A percentile compares a stretch with the other conserved stretches of the same genome.
phyloP scores from a whole-genome alignment of 1,284 basidiomycete genomes.

The Coniferiporia weirii region DNA sequence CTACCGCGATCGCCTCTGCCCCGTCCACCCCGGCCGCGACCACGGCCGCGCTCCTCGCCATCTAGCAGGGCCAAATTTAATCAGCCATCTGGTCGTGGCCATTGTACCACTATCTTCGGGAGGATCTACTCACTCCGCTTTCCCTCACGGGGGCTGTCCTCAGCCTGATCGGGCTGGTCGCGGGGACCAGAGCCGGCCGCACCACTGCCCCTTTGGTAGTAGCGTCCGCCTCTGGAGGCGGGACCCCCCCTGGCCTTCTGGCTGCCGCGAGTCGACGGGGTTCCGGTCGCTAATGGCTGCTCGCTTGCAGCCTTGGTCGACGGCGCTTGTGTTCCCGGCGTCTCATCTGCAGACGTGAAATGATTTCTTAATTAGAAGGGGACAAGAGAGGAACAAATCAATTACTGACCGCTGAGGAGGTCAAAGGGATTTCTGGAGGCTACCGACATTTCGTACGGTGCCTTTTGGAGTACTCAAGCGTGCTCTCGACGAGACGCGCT shows the following conservation, averaged over 20 bases:
- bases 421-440: conserved; percentile 79
- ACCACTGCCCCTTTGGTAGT: conserved; percentile 64
- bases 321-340: conserved; percentile 39
- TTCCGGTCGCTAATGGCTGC: not conserved
- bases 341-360: conserved; percentile 35
- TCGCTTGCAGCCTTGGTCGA: conserved; percentile 26
- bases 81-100: not conserved
- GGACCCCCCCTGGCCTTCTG: conserved; percentile 54
- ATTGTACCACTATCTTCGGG: not conserved
- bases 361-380: conserved; percentile 17
- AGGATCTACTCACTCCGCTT: conserved; percentile 12
- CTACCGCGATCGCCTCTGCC: conserved; percentile 25
- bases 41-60: conserved; percentile 42
- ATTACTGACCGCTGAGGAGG: conserved; percentile 61
- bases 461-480: conserved; percentile 34
- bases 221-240: conserved; percentile 66
- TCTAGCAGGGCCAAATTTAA: conserved; percentile 27
- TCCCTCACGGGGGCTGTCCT: conserved; percentile 23
- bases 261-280: conserved; percentile 25
- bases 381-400: conserved; percentile 6
- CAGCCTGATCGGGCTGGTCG: conserved; percentile 31
- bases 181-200: conserved; percentile 30
- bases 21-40: conserved; percentile 38
- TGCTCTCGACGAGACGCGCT: conserved; percentile 6
- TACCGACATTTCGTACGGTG: conserved; percentile 81